Percentiles rank a stretch among this genome's conserved stretches.
Evolutionary conservation across 495 filamentous ascomycete genomes (phyloP).

Genomic region (Penicillium roqueforti): DNA sequence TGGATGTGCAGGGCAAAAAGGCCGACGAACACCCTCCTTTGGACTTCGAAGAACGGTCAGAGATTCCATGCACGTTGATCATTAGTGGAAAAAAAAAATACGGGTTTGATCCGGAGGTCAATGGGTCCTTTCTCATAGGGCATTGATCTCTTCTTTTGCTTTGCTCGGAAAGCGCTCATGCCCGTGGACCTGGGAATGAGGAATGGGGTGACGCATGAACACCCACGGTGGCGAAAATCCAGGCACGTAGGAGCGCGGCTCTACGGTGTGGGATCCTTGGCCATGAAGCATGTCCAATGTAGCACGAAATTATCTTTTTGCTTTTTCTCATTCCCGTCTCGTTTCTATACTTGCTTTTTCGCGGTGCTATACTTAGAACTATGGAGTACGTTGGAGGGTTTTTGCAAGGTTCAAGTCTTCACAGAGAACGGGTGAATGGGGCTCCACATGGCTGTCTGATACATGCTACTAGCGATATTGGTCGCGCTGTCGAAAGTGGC

Average conservation of each 20-base stretch:
- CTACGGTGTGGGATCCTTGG: conserved; percentile 4
- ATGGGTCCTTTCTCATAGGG: not conserved
- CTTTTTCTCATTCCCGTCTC: not conserved
- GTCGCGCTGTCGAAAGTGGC: not conserved
- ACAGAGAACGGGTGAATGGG: not conserved
- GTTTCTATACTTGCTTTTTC: not conserved
- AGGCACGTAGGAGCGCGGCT: conserved; percentile 8
- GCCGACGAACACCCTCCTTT: not conserved
- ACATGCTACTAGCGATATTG: not conserved
- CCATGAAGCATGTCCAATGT: not conserved
- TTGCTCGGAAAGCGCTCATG: not conserved
- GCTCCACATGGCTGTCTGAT: conserved; percentile 1
- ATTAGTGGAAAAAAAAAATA: conserved; percentile 1
- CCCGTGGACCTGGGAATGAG: conserved; percentile 12
- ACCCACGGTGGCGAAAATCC: conserved; percentile 2
- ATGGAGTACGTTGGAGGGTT: not conserved
- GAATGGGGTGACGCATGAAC: conserved; percentile 1
- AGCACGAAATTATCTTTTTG: not conserved
- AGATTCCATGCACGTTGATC: conserved; percentile 3
- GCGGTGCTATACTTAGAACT: conserved; percentile 3
- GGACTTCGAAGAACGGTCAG: not conserved
- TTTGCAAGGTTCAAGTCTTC: not conserved
- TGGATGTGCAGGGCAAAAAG: not conserved
- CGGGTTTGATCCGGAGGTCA: not conserved
- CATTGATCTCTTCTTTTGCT: not conserved